Base-by-base conservation (phyloP, 768 basidiomycete species). In the Tylopilus subfusipes region DNA sequence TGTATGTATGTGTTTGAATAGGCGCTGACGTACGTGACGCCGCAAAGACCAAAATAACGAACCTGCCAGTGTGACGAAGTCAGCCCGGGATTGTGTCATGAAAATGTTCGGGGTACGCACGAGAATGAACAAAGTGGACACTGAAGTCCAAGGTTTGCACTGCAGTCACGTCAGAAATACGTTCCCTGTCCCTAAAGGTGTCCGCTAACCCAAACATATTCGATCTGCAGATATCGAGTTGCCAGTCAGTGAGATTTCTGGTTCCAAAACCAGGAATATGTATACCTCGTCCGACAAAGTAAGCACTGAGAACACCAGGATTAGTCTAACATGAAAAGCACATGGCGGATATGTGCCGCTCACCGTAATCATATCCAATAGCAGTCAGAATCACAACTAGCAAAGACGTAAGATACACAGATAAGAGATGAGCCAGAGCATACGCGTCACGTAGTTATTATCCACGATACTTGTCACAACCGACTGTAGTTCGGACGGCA, bases 31-130 rank as follows among this genome's bases (percentile, higher is more conserved):
- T 31, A 63, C 61, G 36, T n/a, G 21, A 47, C 27, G 7, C 12
- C 13, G 10, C 43, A 55, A 21, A 55, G 53, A 13, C 61, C 56
- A 7, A 14, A 22, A 22, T 63, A 63, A 19, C 61, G 61, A 19
- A 45, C 25, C 61, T 62, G n/a, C n/a, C n/a, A n/a, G n/a, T n/a
- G 30, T 22, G 10, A 19, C 7, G 4, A 21, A 33, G 19, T 57
- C 11, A 36, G 21, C 16, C 10, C 13, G 1, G 54, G 3, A 19
- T 7, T 9, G 0, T 13, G 1, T 29, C 3, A 1, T 12, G 6
- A 27, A 25, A 12, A 14, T 2, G 2, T 11, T 22, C 16, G 5
- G 45, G 5, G 13, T 38, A 25, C 44, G 2, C 33, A 48, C 57
- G 9, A 58, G 46, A 42, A 56, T 1, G 18, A 56, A 58, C 4